These are phyloP conservation scores for Endoconidiophora laricicola DNA, from an alignment of 2,329 filamentous ascomycete species.

Conservation along the genomic window DNA sequence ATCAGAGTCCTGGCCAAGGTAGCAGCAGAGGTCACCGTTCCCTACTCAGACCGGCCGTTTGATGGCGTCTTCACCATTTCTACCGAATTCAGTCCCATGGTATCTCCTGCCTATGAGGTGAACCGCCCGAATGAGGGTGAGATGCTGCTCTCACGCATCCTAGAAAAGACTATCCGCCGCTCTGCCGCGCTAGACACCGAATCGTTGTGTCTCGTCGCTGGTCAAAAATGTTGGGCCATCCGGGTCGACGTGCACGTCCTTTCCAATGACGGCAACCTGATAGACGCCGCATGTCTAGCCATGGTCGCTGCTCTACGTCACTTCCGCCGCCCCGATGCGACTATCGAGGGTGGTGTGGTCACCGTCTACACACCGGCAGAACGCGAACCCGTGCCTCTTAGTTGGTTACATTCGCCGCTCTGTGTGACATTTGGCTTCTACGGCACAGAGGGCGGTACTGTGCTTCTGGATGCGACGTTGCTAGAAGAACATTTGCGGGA, in stretches of 20 bases:
- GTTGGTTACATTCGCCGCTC: conserved; percentile 81
- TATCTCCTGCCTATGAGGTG: conserved; percentile 75
- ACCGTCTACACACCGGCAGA: conserved; percentile 74
- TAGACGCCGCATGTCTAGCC: conserved; percentile 73
- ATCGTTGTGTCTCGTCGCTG: conserved; percentile 83
- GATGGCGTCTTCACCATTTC: conserved; percentile 90
- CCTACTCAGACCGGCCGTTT: conserved; percentile 76
- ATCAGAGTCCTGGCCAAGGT: conserved; percentile 68
- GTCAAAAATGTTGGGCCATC: conserved; percentile 79
- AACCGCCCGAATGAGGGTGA: conserved; percentile 73
- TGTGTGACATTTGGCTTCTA: conserved; percentile 85
- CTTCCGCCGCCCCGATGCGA: conserved; percentile 79
- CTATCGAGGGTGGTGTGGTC: conserved; percentile 67
- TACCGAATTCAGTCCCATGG: conserved; percentile 83
- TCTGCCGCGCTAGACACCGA: conserved; percentile 89
- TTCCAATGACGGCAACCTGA: conserved; percentile 76
- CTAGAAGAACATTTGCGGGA: conserved; percentile 63
- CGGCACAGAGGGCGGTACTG: conserved; percentile 42
- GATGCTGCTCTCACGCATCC: conserved; percentile 66
- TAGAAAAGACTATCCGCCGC: conserved; percentile 87
- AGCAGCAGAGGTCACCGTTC: conserved; percentile 74
- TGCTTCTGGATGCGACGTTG: conserved; percentile 54
- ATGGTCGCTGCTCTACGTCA: conserved; percentile 79
- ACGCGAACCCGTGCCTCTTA: conserved; percentile 75
- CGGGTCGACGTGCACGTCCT: conserved; percentile 85